Conservation (phyloP, 441 rosid genomes). For the Aleurites moluccanus region DNA sequence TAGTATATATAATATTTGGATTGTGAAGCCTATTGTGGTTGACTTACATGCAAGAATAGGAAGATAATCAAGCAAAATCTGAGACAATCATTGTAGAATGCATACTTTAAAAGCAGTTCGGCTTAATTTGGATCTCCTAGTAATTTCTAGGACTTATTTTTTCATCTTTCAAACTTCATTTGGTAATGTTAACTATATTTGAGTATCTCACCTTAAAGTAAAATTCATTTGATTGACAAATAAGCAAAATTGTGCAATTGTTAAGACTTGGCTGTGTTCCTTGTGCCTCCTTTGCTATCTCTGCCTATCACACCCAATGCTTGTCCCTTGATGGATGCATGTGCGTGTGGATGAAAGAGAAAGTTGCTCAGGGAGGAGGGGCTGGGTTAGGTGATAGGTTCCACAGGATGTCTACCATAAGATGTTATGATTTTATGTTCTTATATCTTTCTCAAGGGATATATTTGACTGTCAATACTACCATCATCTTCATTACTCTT, state of each 20-base stretch:
- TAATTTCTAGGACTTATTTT: background rate
- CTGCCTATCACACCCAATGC: background rate
- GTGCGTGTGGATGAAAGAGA: background rate
- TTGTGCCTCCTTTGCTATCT: background rate
- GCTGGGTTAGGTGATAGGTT: constrained; percentile 1
- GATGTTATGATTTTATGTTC: background rate
- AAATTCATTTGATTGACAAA: background rate
- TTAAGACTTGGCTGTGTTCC: background rate
- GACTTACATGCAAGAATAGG: background rate
- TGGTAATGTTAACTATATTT: background rate
- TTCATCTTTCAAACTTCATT: background rate
- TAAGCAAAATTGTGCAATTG: background rate
- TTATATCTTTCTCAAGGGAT: background rate
- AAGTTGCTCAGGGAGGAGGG: background rate
- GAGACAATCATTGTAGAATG: background rate
- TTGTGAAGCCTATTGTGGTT: constrained; percentile 3
- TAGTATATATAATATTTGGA: background rate
- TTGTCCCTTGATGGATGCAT: background rate
- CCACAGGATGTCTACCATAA: background rate
- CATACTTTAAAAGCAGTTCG: background rate
- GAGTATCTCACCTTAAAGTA: background rate
- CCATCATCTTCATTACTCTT: background rate
- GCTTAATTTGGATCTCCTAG: constrained; percentile 2
- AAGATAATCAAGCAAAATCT: background rate
- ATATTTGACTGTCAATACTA: background rate